Conservation (phyloP, 2,329 filamentous ascomycete species). For the Diplodia intermedia region DNA sequence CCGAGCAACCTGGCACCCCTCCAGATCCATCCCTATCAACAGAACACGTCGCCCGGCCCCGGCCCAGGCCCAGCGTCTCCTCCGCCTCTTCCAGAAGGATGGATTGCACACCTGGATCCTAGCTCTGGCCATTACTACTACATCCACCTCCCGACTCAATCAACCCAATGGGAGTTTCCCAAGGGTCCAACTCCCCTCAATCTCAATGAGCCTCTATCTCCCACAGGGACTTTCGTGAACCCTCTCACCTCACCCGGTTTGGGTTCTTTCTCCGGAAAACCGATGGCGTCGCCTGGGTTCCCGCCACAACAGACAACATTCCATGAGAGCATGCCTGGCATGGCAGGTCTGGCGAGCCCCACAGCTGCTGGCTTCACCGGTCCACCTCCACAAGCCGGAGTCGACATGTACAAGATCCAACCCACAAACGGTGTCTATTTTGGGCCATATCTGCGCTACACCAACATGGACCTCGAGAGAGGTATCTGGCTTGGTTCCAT, state of each 20-base stretch:
- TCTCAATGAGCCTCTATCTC: constrained; percentile 84
- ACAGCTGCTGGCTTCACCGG: constrained; percentile 84
- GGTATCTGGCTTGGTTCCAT: constrained; percentile 94
- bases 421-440: constrained; percentile 98
- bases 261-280: constrained; percentile 64
- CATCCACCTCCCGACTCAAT: constrained; percentile 92
- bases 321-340: constrained; percentile 83
- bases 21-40: constrained; percentile 45
- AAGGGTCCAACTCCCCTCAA: constrained; percentile 92
- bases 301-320: constrained; percentile 84
- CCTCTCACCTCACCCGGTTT: constrained; percentile 55
- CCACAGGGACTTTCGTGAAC: constrained; percentile 65
- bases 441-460: constrained; percentile 92
- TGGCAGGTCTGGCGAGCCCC: constrained; percentile 75
- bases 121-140: constrained; percentile 99
- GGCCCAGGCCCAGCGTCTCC: constrained; percentile 76
- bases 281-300: constrained; percentile 80
- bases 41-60: constrained; percentile 44
- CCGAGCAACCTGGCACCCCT: constrained; percentile 47
- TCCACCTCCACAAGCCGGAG: constrained; percentile 84
- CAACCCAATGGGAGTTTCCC: constrained; percentile 98
- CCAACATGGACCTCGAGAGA: constrained; percentile 94
- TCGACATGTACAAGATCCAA: constrained; percentile 91
- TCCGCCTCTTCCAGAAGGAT: constrained; percentile 92
- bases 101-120: constrained; percentile 95